These are phyloP conservation scores for Brassica balearica DNA, from an alignment of 441 rosid genomes.

Conservation along the genomic window DNA sequence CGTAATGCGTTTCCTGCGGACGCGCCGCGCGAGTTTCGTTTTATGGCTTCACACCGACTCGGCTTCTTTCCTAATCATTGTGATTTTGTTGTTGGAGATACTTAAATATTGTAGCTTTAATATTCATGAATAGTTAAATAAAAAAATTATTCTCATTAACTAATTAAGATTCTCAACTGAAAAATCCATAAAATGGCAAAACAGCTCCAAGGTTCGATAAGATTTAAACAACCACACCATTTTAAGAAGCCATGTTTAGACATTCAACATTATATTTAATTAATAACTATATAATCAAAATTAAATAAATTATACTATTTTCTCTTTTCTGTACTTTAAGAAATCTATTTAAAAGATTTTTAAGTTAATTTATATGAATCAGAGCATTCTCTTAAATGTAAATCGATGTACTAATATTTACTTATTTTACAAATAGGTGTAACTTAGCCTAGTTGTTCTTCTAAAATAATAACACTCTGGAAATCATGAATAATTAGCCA, in stretches of 20 bases:
- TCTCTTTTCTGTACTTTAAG: too few relatives aligned
- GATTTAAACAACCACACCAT: neutral
- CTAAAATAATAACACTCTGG: neutral
- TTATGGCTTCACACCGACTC: conserved; percentile 29
- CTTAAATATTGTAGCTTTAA: neutral
- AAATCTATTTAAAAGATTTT: neutral
- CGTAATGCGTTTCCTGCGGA: conserved; percentile 29
- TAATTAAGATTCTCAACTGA: neutral
- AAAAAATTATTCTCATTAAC: neutral
- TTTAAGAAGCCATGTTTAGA: neutral
- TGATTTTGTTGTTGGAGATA: conserved; percentile 23
- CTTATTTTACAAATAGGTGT: neutral
- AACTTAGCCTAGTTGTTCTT: neutral
- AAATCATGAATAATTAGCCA: neutral
- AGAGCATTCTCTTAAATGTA: neutral
- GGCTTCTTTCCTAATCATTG: conserved; percentile 22
- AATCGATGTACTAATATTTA: neutral
- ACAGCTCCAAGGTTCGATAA: neutral
- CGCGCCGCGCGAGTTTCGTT: conserved; percentile 30
- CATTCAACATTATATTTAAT: too few relatives aligned
- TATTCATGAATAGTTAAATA: neutral
- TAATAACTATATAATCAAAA: too few relatives aligned
- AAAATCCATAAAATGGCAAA: neutral
- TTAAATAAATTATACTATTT: too few relatives aligned
- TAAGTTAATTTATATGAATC: neutral